These are phyloP conservation scores for Aspergillus calidoustus DNA, from an alignment of 2,329 filamentous ascomycete species.

Conservation along the genomic window DNA sequence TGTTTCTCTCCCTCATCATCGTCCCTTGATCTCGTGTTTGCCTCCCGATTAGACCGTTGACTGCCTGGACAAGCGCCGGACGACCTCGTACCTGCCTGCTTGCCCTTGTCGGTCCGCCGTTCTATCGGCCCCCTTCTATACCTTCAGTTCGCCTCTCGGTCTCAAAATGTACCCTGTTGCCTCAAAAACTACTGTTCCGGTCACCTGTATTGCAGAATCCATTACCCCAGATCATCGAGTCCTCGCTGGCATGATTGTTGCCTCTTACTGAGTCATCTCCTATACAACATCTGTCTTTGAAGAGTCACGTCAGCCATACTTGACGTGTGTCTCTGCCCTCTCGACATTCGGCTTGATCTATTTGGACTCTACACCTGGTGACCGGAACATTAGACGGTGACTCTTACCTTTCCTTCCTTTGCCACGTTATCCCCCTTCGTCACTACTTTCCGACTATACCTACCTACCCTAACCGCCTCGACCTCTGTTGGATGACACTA, in stretches of 20 bases:
- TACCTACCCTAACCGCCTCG: conserved; percentile 1
- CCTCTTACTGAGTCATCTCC: conserved; percentile 30
- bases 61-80: conserved; percentile 37
- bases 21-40: conserved; percentile 18
- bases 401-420: conserved; percentile 20
- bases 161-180: conserved; percentile 48
- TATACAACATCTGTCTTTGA: conserved; percentile 18
- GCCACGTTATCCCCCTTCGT: conserved; percentile 13
- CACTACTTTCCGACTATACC: conserved; percentile 11
- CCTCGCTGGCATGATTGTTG: conserved; percentile 31
- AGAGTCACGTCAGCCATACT: conserved; percentile 24
- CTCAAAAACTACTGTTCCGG: conserved; percentile 38
- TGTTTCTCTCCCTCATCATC: conserved; percentile 5
- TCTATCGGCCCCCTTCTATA: conserved; percentile 34
- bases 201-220: conserved; percentile 42
- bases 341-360: conserved; percentile 29
- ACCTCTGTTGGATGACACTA: conserved; percentile 9
- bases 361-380: conserved; percentile 30
- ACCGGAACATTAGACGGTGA: conserved; percentile 31
- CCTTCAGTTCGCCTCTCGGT: conserved; percentile 23
- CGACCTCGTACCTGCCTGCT: conserved; percentile 34
- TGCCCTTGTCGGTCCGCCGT: conserved; percentile 36
- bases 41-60: conserved; percentile 27
- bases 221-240: conserved; percentile 37
- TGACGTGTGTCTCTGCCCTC: conserved; percentile 22